Conservation (phyloP, 73 alveolate species). For the Tetrahymena malaccensis region DNA sequence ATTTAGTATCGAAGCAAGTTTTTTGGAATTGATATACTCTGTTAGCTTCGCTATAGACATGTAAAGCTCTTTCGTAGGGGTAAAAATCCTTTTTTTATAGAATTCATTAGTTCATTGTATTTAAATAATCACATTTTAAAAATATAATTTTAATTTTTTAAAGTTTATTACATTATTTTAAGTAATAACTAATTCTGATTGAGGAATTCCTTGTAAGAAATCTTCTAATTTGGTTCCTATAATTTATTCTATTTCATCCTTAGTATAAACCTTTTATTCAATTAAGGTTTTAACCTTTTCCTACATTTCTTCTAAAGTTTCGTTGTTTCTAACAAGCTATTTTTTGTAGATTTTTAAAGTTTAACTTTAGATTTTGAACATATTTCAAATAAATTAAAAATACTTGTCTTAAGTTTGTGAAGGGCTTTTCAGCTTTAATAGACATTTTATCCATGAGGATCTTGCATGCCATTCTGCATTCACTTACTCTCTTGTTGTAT, state of each 20-base stretch:
- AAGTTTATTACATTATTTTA: constrained; percentile 35
- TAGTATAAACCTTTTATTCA: constrained; percentile 43
- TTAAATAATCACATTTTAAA: no score
- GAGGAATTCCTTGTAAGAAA: constrained; percentile 51
- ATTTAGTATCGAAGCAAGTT: constrained; percentile 34
- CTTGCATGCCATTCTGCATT: constrained; percentile 65
- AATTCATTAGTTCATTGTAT: no score
- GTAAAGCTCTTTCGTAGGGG: constrained; percentile 67
- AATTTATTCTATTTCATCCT: constrained; percentile 35
- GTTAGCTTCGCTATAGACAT: constrained; percentile 62
- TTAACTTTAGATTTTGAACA: background rate
- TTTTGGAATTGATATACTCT: constrained; percentile 65
- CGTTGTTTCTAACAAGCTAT: constrained; percentile 35
- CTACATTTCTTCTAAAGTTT: constrained; percentile 45
- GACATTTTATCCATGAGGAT: background rate
- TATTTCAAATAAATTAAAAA: background rate
- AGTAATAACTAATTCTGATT: constrained; percentile 47
- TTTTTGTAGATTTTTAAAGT: constrained; percentile 4
- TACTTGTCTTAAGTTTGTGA: background rate
- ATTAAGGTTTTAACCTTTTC: constrained; percentile 40
- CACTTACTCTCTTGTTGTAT: constrained; percentile 78
- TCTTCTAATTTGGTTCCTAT: constrained; percentile 34
- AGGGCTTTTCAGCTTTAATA: background rate
- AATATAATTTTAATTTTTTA: no score
- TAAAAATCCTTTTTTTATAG: background rate